These are phyloP conservation scores for Paraphoma sp. DNA, from an alignment of 2,329 filamentous ascomycete genomes.

Conservation along the genomic window DNA sequence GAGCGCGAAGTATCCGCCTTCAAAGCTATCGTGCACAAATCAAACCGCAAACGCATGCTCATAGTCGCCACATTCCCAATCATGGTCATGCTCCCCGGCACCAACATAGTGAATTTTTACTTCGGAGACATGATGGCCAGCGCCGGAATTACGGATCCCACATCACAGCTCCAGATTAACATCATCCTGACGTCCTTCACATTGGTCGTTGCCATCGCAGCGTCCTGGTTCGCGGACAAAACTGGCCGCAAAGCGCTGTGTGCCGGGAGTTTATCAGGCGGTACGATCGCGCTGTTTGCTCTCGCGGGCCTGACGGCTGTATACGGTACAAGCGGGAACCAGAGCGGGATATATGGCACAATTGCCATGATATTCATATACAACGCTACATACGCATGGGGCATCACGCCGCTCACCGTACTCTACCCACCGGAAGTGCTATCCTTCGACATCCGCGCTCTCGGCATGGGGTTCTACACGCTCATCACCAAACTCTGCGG, in stretches of 20 bases:
- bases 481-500: constrained; percentile 21
- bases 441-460: constrained; percentile 37
- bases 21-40: constrained; percentile 15
- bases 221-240: constrained; percentile 44
- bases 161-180: constrained; percentile 49
- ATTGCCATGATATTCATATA: constrained; percentile 29
- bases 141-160: constrained; percentile 46
- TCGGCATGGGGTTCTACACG: constrained; percentile 24
- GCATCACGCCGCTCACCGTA: constrained; percentile 40
- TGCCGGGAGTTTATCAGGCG: constrained; percentile 10
- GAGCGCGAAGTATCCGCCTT: constrained; percentile 15
- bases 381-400: constrained; percentile 42
- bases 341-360: constrained; percentile 48
- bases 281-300: constrained; percentile 26
- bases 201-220: constrained; percentile 42
- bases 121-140: constrained; percentile 46
- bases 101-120: constrained; percentile 48
- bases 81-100: constrained; percentile 24
- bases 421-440: constrained; percentile 46
- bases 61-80: constrained; percentile 33
- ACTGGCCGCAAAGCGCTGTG: constrained; percentile 37
- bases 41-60: constrained; percentile 48
- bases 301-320: constrained; percentile 18
- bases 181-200: constrained; percentile 51
- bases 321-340: constrained; percentile 47